Evolutionary conservation across 352 stramenopile species (phyloP), one percentile per base, ranked within the genome.

Genomic region (Globisporangium canariense): DNA sequence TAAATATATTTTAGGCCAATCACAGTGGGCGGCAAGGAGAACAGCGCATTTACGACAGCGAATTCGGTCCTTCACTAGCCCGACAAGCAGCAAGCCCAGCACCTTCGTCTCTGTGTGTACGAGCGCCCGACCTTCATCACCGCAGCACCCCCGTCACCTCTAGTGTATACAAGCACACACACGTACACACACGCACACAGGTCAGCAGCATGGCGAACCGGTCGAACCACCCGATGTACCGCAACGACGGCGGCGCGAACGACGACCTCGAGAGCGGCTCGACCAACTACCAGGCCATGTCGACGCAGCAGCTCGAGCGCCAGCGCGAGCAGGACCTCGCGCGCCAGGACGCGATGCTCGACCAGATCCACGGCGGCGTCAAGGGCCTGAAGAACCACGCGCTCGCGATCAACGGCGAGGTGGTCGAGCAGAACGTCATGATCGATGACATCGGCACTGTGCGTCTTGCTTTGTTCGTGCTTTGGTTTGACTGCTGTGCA

Each of bases 351-450:
- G 80, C 74, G 22, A 56, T 86, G 67, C 76, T 94, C 30, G 86
- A 94, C 67, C 70, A 93, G 60, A 89, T 94, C 58, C 79, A 91
- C 69, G 75, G 71, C 56, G 86, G 86, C 58, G 86, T 92, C 30
- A 81, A 86, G 66, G 79, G 81, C 1, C 77, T 94, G 6, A 91
- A 91, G 81, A 86, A 89, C 72, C 83, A 94, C 50, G 86, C 86
- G 46, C 77, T 90, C 22, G 86, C 83, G 28, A 94, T 94, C 64
- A 93, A 94, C 59, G 81, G 78, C 64, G 86, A 94, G 72, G 86
- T 94, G 14, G 70, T 92, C 40, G 80, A 89, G 66, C 86, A 94
- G 65, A 94, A 90, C 65, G 68, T 75, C 67, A 86, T 93, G 71
- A 89, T 94, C 62, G 86, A 92, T 66, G 78, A 91, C 70, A 84